Percentiles rank a stretch among this genome's conserved stretches.
Evolutionary conservation across 2,329 filamentous ascomycete genomes (phyloP).

Genomic region (Lachnellula arida): DNA sequence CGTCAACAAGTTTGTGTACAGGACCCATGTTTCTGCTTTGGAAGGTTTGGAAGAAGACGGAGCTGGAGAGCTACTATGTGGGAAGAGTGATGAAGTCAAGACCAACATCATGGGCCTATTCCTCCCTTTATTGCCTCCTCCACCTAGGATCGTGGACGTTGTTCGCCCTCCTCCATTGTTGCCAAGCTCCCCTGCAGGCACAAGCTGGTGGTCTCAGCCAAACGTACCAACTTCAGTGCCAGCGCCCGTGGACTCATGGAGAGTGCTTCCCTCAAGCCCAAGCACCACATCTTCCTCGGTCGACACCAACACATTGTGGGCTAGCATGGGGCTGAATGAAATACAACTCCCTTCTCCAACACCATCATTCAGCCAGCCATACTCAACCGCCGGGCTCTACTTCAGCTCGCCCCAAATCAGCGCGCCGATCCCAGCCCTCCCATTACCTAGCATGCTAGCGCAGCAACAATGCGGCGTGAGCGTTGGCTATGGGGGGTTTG

Average conservation of each 20-base stretch:
- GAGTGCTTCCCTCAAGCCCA: constrained; percentile 83
- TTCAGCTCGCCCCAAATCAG: constrained; percentile 75
- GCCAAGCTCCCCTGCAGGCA: constrained; percentile 70
- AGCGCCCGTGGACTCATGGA: constrained; percentile 80
- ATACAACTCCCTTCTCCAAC: constrained; percentile 73
- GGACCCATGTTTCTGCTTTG: constrained; percentile 79
- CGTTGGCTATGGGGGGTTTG: constrained; percentile 71
- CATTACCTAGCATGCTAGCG: constrained; percentile 81
- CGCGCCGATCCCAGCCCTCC: constrained; percentile 69
- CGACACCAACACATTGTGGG: constrained; percentile 75
- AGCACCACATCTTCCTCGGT: constrained; percentile 65
- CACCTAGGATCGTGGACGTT: constrained; percentile 83
- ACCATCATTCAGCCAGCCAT: constrained; percentile 74
- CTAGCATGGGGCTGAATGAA: constrained; percentile 69
- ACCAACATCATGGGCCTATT: constrained; percentile 77
- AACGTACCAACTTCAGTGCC: constrained; percentile 61
- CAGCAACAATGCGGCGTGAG: constrained; percentile 78
- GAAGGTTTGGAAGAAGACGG: constrained; percentile 97
- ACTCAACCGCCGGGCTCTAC: constrained; percentile 67
- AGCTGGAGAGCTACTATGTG: constrained; percentile 84
- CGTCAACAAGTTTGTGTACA: constrained; percentile 95
- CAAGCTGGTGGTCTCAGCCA: constrained; percentile 76
- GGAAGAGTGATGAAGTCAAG: constrained; percentile 92
- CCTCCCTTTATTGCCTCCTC: constrained; percentile 77
- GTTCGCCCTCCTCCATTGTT: constrained; percentile 81